Evolutionary conservation across 139 green algal genomes (phyloP), one percentile per base, ranked within the genome.

Genomic region (Tetradesmus lagerheimii): DNA sequence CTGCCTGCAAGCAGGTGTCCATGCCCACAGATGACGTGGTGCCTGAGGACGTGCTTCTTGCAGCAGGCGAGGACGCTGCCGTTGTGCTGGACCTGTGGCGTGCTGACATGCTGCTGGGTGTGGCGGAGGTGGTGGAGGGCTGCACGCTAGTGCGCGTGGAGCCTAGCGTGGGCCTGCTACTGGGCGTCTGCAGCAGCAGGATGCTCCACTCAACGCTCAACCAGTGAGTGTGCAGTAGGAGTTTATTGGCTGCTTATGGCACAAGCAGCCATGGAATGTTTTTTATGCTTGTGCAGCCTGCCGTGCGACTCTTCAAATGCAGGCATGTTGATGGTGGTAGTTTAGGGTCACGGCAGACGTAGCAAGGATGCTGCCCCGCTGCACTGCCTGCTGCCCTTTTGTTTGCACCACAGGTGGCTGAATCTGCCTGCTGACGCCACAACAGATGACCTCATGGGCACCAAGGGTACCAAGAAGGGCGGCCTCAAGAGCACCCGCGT

Each of bases 1-100:
- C 31, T 25, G 37, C 27, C n/a, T 86, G n/a, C 27, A 15, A 12
- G 35, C 83, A 88, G 83, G 62, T 80, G 27, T 62, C 62, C 37
- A 39, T 88, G 45, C 83, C 83, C 25, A 80, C 29, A 34, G 83
- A 88, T 14, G 83, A 88, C 3, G 45, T 25, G 1, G 64, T 80
- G 35, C 71, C 83, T 27, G 83, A 88, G 38, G 83, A 88, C 2
- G n/a, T 87, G 23, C 71, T 89, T 12, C 15, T 50, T 37, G 74
- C 75, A n/a, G 62, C 62, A 15, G 37, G 62, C 37, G 23, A 39
- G 2, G 62, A 80, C 3, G 83, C 64, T 29, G 64, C 18, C 1
- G 62, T 93, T 15, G 57, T 89, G 62, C 37, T 93, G 27, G 75
- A 91, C 37, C 90, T 93, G 45, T 93, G 90, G 90, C 86, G 90